Percentiles rank a stretch among this genome's conserved stretches.
Evolutionary conservation across 2,329 filamentous ascomycete genomes (phyloP).

Genomic region (Camptophora hylomeconis): DNA sequence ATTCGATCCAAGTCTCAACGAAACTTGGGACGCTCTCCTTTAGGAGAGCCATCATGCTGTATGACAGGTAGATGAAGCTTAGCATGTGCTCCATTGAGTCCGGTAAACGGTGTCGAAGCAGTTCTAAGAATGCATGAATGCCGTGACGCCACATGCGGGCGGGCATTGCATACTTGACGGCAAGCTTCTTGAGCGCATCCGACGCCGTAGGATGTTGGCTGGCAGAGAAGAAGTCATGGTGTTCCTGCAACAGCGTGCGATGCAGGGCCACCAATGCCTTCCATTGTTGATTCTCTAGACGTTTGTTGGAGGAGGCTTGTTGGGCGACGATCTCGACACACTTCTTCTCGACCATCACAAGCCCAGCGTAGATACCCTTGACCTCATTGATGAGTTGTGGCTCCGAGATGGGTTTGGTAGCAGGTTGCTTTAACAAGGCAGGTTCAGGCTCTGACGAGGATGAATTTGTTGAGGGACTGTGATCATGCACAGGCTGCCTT

Average conservation of each 20-base stretch:
- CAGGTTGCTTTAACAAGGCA: constrained; percentile 35
- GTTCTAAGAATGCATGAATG: constrained; percentile 72
- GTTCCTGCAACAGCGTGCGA: constrained; percentile 65
- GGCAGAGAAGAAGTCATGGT: constrained; percentile 77
- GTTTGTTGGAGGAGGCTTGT: constrained; percentile 40
- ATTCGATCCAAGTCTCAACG: constrained; percentile 86
- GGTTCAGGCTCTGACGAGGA: not conserved
- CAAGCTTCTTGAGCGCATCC: constrained; percentile 51
- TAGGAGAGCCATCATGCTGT: constrained; percentile 76
- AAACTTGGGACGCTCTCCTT: constrained; percentile 77
- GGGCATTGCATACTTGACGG: constrained; percentile 79
- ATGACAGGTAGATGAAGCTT: constrained; percentile 76
- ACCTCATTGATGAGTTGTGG: constrained; percentile 72
- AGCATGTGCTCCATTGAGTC: constrained; percentile 78
- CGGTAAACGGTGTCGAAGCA: constrained; percentile 62
- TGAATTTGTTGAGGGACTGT: too few species aligned
- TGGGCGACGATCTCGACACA: constrained; percentile 70
- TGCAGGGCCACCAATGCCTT: constrained; percentile 73
- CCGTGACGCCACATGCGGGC: constrained; percentile 93
- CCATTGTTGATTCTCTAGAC: constrained; percentile 57
- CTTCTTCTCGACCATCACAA: constrained; percentile 64
- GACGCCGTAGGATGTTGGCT: constrained; percentile 73
- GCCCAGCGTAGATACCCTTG: constrained; percentile 42
- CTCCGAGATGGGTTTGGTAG: constrained; percentile 58
- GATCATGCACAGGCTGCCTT: too few species aligned